Base-by-base conservation (phyloP, 2,329 filamentous ascomycete species). In the Cladophialophora bantiana region DNA sequence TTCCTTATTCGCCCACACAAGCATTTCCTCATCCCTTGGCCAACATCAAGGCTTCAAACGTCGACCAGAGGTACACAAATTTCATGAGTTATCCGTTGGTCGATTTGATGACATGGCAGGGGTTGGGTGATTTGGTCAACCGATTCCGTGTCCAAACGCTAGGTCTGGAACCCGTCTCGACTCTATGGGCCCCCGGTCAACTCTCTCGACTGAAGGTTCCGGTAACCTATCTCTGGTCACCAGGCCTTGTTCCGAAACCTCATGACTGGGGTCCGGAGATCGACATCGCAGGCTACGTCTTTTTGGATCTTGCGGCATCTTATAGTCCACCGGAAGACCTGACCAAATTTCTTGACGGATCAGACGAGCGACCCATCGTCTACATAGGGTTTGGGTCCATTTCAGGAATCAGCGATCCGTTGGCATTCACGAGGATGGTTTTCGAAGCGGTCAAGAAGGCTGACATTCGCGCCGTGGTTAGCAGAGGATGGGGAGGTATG, bases 61-160 rank as follows among this genome's bases (percentile, higher is more conserved):
- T 92, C 7, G 90, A 93, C 72, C 83, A 86, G 1, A 87, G 86
- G 20, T 91, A 92, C 74, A 88, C 89, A 12, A 95, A 94, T 77
- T 93, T 92, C 74, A 92, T 94, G 76, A 90, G 87, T 1, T 95
- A 94, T 74, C 88, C 90, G 0, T 79, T 94, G 36, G 57, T 59
- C 57, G 40, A 59, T 59, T 34, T 59, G 40, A 59, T 59, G 55
- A 75, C 69, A 45, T 73, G 72, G 68, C 73, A 79, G 72, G 74
- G 84, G 0, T 82, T 94, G 0, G 91, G 91, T 2, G 91, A 94
- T 75, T 79, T 94, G 34, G 86, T 94, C 70, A 94, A 94, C 73
- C 82, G 87, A 34, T 93, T 94, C 72, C 84, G 92, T 55, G 83
- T 87, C 4, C 86, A 88, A 62, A 91, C 88, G 0, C 80, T 94